Percentiles rank a stretch among this genome's conserved stretches.
Evolutionary conservation across 768 basidiomycete genomes (phyloP).

Genomic region (Panus rudis): DNA sequence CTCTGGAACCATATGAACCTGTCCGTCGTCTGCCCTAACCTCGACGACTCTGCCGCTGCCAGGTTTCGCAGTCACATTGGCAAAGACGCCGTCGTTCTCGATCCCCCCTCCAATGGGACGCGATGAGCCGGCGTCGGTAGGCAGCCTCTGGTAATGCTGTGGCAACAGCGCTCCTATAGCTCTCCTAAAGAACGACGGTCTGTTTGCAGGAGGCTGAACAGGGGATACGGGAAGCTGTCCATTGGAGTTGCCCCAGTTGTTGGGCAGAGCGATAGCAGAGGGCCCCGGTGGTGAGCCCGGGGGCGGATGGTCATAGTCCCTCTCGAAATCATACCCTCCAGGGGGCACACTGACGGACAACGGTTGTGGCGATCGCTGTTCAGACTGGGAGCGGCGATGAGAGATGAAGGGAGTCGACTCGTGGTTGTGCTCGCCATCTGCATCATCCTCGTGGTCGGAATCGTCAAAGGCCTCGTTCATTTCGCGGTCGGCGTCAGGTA

Average conservation of each 20-base stretch:
- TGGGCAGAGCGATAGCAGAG: conserved; percentile 51
- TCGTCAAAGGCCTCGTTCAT: conserved; percentile 71
- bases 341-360: conserved; percentile 20
- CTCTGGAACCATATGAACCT: conserved; percentile 65
- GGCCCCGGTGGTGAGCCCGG: conserved; percentile 72
- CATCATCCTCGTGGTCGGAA: conserved; percentile 50
- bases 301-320: conserved; percentile 62
- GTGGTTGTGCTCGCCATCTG: conserved; percentile 33
- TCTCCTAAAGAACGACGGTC: conserved; percentile 50
- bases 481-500: conserved; percentile 46
- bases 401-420: conserved; percentile 34
- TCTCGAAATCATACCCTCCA: conserved; percentile 72
- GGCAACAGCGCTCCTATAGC: conserved; percentile 58
- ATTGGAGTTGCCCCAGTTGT: conserved; percentile 69
- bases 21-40: conserved; percentile 42
- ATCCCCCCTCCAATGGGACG: conserved; percentile 53
- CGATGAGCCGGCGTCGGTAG: conserved; percentile 28
- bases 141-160: conserved; percentile 51
- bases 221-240: conserved; percentile 52
- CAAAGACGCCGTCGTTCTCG: conserved; percentile 92
- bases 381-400: conserved; percentile 11
- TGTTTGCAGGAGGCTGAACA: conserved; percentile 26
- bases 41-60: no score
- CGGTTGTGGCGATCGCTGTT: conserved; percentile 14
- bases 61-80: conserved; percentile 91